Base-by-base conservation (phyloP, 306 rosid genomes). In the Neltuma alba region DNA sequence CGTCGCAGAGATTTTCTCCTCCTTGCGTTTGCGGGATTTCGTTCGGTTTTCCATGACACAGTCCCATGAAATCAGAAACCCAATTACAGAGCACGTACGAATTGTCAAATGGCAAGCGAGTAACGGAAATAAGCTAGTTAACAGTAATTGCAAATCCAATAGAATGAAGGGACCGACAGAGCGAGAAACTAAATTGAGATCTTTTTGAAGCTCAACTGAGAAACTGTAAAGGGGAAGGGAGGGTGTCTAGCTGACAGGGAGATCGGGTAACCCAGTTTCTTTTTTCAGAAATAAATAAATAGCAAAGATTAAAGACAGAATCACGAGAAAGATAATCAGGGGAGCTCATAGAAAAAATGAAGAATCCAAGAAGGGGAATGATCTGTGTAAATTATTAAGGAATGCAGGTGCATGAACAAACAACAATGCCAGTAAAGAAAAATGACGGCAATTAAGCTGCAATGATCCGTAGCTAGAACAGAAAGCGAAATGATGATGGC, bases 21-120 rank as follows among this genome's bases (percentile, higher is more conserved):
- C 58, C 68, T 82, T 75, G 78, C 16, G 70, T 54, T 75, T 75
- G 58, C 25, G 81, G 54, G 81, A 75, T 78, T 78, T 38, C 73
- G 40, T 25, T 70, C 27, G 74, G 81, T 40, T 85, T 85, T 79
- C 86, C 86, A 79, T 85, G 83, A 64, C 88, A 85, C 71, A 85
- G 80, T 74, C 88, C 88, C 88, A 85, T 85, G 76, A 69, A 62
- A 69, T 75, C 80, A 31, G 76, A 81, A 78, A 69, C 65, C 72
- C 52, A 76, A 21, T 21, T 44, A 36, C 28, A 72, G 30, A 54
- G 36, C 58, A 44, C 37, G 68, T 27, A 68, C 25, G 48, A 28
- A 60, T 60, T 12, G 66, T 13, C 66, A 57, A 57, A 57, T 25
- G 64, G 64, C 5, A 12, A 57, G 5, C 64, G 33, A 77, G 45